Base-by-base conservation (phyloP, 2,329 filamentous ascomycete species). In the Pseudogymnoascus destructans region DNA sequence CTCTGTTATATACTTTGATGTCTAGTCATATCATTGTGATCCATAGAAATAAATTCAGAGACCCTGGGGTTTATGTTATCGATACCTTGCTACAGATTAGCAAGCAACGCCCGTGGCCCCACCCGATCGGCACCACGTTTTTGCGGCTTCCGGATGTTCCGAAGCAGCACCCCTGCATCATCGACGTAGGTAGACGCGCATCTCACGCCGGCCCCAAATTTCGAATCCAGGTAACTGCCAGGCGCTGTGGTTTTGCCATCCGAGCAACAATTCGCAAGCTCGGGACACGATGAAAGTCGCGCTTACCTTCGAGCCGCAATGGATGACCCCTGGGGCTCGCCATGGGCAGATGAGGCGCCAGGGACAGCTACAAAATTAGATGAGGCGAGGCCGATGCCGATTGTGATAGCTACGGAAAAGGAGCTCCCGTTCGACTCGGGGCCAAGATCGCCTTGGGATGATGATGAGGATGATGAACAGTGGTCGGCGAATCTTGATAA, bases 251-350 rank as follows among this genome's bases (percentile, higher is more conserved):
- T 52, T 30, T 52, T 27, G 30, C 54, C 17, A 38, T 8, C 13
- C 21, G 30, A 35, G 54, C 30, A 38, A 38, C 54, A 56, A 38
- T 38, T 35, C 30, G 3, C 54, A 56, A 15, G 54, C 19, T 38
- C 30, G 15, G 17, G 32, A 23, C 54, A 56, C 19, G 23, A 56
- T 38, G 54, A 38, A 35, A 56, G 54, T 30, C 46, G 46, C 25
- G n/a, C 17, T 30, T 30, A 49, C 25, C 21, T 58, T 59, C 54
- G 57, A 63, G 64, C 64, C 61, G 65, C 63, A 63, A 71, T 70
- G 68, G 69, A 70, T 64, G 69, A 71, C 62, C 66, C 68, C 59
- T 72, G 70, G 70, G 68, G 69, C 62, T 72, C 69, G 58, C 70
- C 70, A 27, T 72, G 70, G 70, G 70, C 70, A 63, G 70, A 70